Conservation (phyloP, 179 eudicot genomes). For the Drosera spatulata region DNA sequence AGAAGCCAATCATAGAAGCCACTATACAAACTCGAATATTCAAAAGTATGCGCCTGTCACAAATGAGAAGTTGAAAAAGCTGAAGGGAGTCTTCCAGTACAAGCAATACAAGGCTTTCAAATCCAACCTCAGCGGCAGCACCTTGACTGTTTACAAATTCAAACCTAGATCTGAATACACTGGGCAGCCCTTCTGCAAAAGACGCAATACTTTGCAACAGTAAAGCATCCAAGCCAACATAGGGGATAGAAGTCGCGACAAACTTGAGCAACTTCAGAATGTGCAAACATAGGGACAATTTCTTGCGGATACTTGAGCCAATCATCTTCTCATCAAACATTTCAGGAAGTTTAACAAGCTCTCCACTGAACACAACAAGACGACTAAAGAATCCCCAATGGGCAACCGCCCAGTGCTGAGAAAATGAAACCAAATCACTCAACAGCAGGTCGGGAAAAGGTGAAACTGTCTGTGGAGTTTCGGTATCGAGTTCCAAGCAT, state of each 20-base stretch:
- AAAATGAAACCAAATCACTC: slow-evolving; percentile 43
- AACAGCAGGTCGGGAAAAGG: slow-evolving; percentile 29
- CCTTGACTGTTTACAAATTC: slow-evolving; percentile 50
- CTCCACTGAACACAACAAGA: slow-evolving; percentile 41
- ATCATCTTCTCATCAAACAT: slow-evolving; percentile 42
- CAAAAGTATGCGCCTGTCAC: slow-evolving; percentile 44
- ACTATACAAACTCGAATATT: slow-evolving; percentile 62
- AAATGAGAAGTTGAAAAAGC: slow-evolving; percentile 44
- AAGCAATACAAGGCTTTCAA: slow-evolving; percentile 46
- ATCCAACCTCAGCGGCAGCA: slow-evolving; percentile 34
- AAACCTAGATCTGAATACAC: slow-evolving; percentile 46
- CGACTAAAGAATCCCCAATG: slow-evolving; percentile 64
- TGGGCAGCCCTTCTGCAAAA: slow-evolving; percentile 53
- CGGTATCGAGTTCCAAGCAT: slow-evolving; percentile 32
- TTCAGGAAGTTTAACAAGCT: slow-evolving; percentile 41
- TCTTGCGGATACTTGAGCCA: slow-evolving; percentile 31
- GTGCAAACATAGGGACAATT: slow-evolving; percentile 46
- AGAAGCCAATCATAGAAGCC: slow-evolving; percentile 52
- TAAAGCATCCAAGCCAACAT: slow-evolving; percentile 37
- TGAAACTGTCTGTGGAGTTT: slow-evolving; percentile 18
- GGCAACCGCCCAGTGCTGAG: slow-evolving; percentile 75
- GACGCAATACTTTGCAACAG: slow-evolving; percentile 57
- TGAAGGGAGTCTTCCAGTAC: slow-evolving; percentile 77
- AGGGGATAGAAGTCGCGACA: slow-evolving; percentile 44
- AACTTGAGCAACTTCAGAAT: slow-evolving; percentile 61